Evolutionary conservation across 352 stramenopile genomes (phyloP).

Genomic region (Aphanomyces invadans): DNA sequence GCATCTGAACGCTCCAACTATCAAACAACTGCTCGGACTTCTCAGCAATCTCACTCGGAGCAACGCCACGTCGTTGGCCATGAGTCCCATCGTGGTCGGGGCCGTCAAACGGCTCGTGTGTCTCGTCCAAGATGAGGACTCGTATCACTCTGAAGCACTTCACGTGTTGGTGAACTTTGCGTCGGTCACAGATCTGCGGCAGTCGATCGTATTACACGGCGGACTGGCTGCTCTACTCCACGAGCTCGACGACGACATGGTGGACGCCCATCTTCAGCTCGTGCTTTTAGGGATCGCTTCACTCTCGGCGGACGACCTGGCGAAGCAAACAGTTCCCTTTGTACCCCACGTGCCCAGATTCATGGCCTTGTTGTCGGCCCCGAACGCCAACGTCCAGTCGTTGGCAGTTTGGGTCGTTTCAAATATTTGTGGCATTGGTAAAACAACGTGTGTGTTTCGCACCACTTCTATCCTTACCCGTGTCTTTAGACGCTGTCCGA

Average conservation of each 20-base stretch:
- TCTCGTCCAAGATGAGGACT: conserved; percentile 30
- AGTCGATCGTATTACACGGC: conserved; percentile 36
- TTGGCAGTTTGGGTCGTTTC: conserved; percentile 73
- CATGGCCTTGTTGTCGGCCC: conserved; percentile 41
- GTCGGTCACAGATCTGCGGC: conserved; percentile 35
- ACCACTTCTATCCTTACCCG: background rate
- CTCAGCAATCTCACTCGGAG: conserved; percentile 44
- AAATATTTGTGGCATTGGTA: conserved; percentile 60
- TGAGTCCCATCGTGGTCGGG: conserved; percentile 33
- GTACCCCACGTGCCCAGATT: conserved; percentile 34
- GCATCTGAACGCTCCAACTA: conserved; percentile 19
- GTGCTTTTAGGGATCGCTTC: conserved; percentile 52
- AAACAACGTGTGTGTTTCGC: background rate
- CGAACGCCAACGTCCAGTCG: conserved; percentile 48
- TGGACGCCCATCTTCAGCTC: conserved; percentile 59
- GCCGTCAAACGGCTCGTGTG: conserved; percentile 44
- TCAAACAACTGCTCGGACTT: conserved; percentile 42
- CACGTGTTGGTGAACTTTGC: conserved; percentile 70
- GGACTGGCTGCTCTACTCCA: conserved; percentile 33
- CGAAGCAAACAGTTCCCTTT: conserved; percentile 31
- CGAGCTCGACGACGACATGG: background rate
- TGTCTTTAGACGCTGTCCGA: conserved; percentile 41
- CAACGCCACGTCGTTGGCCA: conserved; percentile 28
- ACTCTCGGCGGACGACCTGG: conserved; percentile 43
- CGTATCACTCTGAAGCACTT: conserved; percentile 43